Conservation (phyloP, 75 land plant genomes). For the Cryptomeria japonica region DNA sequence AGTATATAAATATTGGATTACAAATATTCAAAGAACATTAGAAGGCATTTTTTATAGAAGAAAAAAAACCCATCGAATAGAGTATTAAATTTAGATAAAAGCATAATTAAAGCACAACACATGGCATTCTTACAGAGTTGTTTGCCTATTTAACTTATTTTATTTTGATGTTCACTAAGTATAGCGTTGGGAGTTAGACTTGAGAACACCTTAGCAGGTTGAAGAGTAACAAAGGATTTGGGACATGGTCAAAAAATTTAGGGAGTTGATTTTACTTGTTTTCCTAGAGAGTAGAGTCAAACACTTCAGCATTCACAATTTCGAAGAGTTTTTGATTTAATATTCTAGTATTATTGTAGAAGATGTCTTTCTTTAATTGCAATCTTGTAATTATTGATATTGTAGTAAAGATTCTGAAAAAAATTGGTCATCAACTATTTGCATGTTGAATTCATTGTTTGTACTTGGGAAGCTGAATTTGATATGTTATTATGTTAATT, state of each 20-base stretch:
- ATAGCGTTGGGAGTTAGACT: neutral
- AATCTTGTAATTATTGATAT: neutral
- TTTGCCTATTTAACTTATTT: neutral
- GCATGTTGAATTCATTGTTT: neutral
- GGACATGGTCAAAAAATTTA: neutral
- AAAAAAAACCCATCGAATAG: neutral
- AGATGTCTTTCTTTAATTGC: neutral
- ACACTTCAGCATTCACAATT: neutral
- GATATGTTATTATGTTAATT: neutral
- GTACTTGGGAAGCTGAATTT: neutral
- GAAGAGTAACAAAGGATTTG: neutral
- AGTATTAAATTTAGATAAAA: neutral
- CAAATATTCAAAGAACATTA: neutral
- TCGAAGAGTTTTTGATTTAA: neutral
- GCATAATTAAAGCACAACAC: neutral
- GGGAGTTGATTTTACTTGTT: neutral
- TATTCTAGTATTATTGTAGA: neutral
- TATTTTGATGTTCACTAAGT: neutral
- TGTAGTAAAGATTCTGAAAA: neutral
- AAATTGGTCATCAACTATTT: neutral
- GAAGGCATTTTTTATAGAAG: neutral
- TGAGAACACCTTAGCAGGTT: neutral
- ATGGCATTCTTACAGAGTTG: neutral
- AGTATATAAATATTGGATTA: neutral
- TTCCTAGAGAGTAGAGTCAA: neutral